These are phyloP conservation scores for Lobosporangium transversale DNA, from an alignment of 192 early-diverging fungal genomes.

Conservation along the genomic window DNA sequence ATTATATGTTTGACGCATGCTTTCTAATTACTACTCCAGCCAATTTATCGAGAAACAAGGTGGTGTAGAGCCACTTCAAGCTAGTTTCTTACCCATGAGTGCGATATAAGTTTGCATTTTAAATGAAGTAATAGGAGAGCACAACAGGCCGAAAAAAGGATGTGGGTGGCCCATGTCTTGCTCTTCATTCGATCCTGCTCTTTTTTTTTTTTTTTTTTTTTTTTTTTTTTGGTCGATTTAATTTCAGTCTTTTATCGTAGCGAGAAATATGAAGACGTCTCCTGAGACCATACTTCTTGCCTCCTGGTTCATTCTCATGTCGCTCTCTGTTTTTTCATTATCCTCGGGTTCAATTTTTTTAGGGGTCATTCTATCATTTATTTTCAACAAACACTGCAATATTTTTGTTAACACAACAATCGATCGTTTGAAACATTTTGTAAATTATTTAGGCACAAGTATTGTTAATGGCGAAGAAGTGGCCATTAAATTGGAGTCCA, in stretches of 20 bases:
- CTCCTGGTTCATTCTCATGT: slow-evolving; percentile 33
- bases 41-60: too few relatives aligned
- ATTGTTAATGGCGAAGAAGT: slow-evolving; percentile 89
- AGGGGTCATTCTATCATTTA: neutral
- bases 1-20: slow-evolving; percentile 4
- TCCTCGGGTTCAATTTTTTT: slow-evolving; percentile 12
- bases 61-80: too few relatives aligned
- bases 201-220: slow-evolving; percentile 1
- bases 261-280: slow-evolving; percentile 4
- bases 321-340: slow-evolving; percentile 5
- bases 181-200: neutral
- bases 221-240: neutral
- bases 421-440: too few relatives aligned
- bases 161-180: neutral
- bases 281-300: slow-evolving; percentile 15
- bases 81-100: too few relatives aligned
- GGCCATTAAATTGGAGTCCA: slow-evolving; percentile 96
- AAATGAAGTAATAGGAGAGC: too few relatives aligned
- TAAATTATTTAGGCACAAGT: slow-evolving; percentile 48
- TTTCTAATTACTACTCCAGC: too few relatives aligned
- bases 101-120: too few relatives aligned
- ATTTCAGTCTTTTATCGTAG: slow-evolving; percentile 10
- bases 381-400: neutral
- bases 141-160: too few relatives aligned
- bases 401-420: neutral